Evolutionary conservation across 1,139 yeast genomes (phyloP), one percentile per base, ranked within the genome.

Genomic region (Yamadazyma taylorii): DNA sequence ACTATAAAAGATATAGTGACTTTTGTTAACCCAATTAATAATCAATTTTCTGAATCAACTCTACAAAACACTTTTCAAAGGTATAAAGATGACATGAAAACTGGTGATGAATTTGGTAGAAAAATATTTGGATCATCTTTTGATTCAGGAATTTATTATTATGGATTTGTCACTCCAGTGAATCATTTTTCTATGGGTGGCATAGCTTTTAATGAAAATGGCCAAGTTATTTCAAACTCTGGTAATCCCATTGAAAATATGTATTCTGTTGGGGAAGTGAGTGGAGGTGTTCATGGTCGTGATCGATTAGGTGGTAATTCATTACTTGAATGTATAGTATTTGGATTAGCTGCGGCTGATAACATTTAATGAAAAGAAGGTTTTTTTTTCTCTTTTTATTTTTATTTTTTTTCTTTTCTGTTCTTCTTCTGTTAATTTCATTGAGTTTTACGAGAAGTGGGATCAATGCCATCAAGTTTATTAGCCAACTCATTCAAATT

Each of bases 151-250:
- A 36, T 45, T 13, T 45, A 56, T 29, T 63, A 54, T 38, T 63
- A 47, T 46, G 73, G 72, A 1, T 48, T 63, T 14, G 58, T 63
- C 1, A 66, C 72, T 1, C 73, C 72, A 0, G 69, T 64, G 3
- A 42, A 66, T 12, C 73, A 66, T 46, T 66, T 62, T 38, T 52
- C 69, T 3, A 66, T 66, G 72, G 73, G 73, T 10, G 73, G 73
- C 3, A 50, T 66, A 13, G 56, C 60, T 28, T 60, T 65, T 8
- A 57, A 62, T 38, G 35, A 47, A 12, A 12, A 48, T 15, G 61
- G 59, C 3, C 59, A 59, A 31, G 69, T 61, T 1, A 33, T 61
- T 3, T 45, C 48, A 5, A 40, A 47, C 14, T 35, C 44, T 11
- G 56, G 55, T 12, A 16, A 41, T 1, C 33, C 43, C 1, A 45